These are phyloP conservation scores for Phytophthora melonis DNA, from an alignment of 352 stramenopile species.

Conservation along the genomic window DNA sequence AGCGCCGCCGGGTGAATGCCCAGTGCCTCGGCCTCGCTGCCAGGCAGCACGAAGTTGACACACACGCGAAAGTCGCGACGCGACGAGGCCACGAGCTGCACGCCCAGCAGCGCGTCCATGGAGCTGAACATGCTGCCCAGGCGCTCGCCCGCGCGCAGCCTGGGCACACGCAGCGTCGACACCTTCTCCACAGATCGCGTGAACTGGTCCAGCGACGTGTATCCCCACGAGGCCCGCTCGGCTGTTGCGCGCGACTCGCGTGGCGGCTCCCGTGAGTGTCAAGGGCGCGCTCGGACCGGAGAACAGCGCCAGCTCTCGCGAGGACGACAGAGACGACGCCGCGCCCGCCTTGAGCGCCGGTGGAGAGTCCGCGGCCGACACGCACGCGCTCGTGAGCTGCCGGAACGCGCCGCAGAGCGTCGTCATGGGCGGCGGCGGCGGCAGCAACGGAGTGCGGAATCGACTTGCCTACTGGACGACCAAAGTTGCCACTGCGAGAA, in stretches of 20 bases:
- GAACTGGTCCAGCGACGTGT: constrained; percentile 46
- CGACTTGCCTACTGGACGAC: constrained; percentile 12
- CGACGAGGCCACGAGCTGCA: constrained; percentile 67
- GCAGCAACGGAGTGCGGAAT: constrained; percentile 1
- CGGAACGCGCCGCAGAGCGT: constrained; percentile 55
- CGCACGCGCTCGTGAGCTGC: constrained; percentile 48
- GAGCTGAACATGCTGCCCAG: constrained; percentile 57
- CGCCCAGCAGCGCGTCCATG: constrained; percentile 57
- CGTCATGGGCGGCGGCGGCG: constrained; percentile 24
- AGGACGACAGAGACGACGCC: constrained; percentile 36
- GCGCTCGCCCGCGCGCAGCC: constrained; percentile 31
- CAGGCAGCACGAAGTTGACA: constrained; percentile 72
- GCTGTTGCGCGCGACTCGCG: too few relatives aligned
- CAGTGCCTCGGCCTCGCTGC: constrained; percentile 55
- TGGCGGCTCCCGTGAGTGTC: too few relatives aligned
- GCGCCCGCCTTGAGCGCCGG: constrained; percentile 31
- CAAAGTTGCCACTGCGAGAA: constrained; percentile 9
- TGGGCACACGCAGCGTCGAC: constrained; percentile 54
- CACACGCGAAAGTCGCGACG: constrained; percentile 69
- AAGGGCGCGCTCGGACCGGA: not conserved
- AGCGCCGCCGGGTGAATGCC: constrained; percentile 64
- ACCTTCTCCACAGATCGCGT: constrained; percentile 63
- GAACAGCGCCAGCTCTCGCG: constrained; percentile 39
- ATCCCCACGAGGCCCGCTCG: constrained; percentile 8
- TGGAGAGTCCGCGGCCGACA: constrained; percentile 46